Evolutionary conservation across 1,284 basidiomycete species (phyloP).

Genomic region (Irpex lacteus): DNA sequence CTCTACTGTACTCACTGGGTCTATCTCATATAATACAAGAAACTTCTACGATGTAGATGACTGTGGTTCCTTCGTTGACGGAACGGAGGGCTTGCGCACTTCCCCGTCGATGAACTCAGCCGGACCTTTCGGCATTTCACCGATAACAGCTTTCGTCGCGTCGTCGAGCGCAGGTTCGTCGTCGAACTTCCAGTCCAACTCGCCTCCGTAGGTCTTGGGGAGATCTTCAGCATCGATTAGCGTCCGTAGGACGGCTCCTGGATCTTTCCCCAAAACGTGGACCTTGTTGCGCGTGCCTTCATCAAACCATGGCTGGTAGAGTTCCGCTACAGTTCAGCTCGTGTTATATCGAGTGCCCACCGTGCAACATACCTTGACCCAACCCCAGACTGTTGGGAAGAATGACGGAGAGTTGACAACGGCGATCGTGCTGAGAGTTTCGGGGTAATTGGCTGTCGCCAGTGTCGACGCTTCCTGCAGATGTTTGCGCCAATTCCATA

Average conservation of each 20-base stretch:
- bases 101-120: conserved; percentile 44
- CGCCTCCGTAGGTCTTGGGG: conserved; percentile 66
- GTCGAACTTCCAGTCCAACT: conserved; percentile 63
- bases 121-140: conserved; percentile 51
- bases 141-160: conserved; percentile 38
- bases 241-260: conserved; percentile 45
- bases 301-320: conserved; percentile 66
- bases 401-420: conserved; percentile 76
- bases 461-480: conserved; percentile 71
- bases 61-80: not conserved
- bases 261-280: conserved; percentile 59
- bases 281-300: conserved; percentile 72
- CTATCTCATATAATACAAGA: not conserved
- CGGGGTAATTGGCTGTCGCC: conserved; percentile 78
- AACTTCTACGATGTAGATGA: not conserved
- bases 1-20: not conserved
- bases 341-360: not conserved
- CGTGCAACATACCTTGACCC: conserved; percentile 58
- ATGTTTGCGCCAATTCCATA: conserved; percentile 69
- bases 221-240: conserved; percentile 56
- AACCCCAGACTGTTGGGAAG: conserved; percentile 76
- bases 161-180: conserved; percentile 66
- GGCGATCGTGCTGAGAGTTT: conserved; percentile 62
- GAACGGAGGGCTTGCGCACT: conserved; percentile 20
- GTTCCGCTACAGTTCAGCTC: not conserved